Percentiles rank a stretch among this genome's conserved stretches.
These are phyloP conservation scores for Rutstroemia sydowiana DNA, from an alignment of 2,329 filamentous ascomycete species.

Conservation along the genomic window DNA sequence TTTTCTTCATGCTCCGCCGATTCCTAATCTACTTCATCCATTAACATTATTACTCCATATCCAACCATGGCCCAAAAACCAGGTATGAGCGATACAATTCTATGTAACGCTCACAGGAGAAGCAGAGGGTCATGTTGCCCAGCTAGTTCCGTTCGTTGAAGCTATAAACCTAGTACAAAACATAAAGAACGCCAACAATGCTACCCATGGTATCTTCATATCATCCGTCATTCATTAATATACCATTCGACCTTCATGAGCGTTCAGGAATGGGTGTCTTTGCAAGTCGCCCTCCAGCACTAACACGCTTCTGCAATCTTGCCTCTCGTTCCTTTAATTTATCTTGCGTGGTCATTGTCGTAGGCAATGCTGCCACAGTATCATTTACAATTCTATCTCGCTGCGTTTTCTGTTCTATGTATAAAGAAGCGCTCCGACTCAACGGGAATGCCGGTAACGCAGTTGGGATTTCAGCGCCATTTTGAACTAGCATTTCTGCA, in stretches of 20 bases:
- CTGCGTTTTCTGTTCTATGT: conserved; percentile 70
- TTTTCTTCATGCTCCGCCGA: no score
- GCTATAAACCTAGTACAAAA: conserved; percentile 6
- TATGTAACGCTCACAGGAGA: background rate
- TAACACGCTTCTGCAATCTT: conserved; percentile 70
- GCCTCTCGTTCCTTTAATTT: conserved; percentile 58
- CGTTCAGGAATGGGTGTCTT: conserved; percentile 29
- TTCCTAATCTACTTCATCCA: no score
- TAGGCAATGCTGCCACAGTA: conserved; percentile 54
- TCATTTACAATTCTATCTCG: conserved; percentile 41
- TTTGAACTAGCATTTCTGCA: conserved; percentile 86
- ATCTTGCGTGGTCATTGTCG: conserved; percentile 38
- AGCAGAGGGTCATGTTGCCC: background rate
- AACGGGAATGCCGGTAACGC: conserved; percentile 75
- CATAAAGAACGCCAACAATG: conserved; percentile 27
- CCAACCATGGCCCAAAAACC: background rate
- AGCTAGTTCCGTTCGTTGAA: background rate
- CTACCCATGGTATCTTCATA: conserved; percentile 28
- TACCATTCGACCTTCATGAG: conserved; percentile 14
- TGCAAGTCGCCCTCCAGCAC: conserved; percentile 66
- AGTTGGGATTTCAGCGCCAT: conserved; percentile 79
- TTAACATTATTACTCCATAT: no score
- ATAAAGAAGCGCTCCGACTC: conserved; percentile 70
- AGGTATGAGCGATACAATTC: background rate
- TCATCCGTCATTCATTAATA: conserved; percentile 25